Evolutionary conservation across 352 stramenopile genomes (phyloP).

Genomic region (Pythium rishiriense): DNA sequence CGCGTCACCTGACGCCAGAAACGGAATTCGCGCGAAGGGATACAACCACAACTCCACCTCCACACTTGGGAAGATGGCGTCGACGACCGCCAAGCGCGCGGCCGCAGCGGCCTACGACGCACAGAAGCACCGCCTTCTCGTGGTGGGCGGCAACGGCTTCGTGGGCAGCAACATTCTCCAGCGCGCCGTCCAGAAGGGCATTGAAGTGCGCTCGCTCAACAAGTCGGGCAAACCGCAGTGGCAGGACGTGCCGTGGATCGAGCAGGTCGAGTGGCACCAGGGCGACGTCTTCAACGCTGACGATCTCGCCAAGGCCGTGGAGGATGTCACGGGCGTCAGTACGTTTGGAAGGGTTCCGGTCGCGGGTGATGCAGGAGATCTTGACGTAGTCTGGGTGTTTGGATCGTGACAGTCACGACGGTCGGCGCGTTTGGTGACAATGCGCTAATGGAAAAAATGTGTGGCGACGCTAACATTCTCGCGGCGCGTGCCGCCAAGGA

Average conservation of each 20-base stretch:
- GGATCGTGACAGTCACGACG: conserved; percentile 63
- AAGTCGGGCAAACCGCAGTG: conserved; percentile 79
- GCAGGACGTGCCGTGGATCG: conserved; percentile 76
- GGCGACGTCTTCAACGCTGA: conserved; percentile 81
- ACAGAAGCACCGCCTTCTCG: conserved; percentile 75
- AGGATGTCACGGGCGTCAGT: conserved; percentile 82
- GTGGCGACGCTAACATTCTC: conserved; percentile 86
- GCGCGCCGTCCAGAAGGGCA: conserved; percentile 84
- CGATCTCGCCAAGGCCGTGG: conserved; percentile 64
- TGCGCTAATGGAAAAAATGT: conserved; percentile 89
- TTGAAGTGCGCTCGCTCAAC: conserved; percentile 86
- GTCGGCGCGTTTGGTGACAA: conserved; percentile 88
- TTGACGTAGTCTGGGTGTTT: background rate
- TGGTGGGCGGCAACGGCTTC: conserved; percentile 90
- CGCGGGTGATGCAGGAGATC: background rate
- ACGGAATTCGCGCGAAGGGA: conserved; percentile 21
- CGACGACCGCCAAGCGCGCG: conserved; percentile 14
- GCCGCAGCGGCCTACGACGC: conserved; percentile 42
- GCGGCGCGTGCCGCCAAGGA: conserved; percentile 73
- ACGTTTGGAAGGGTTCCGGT: conserved; percentile 23
- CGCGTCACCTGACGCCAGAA: conserved; percentile 14
- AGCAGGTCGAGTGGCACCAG: conserved; percentile 87
- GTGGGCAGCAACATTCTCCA: conserved; percentile 91
- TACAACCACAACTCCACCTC: background rate
- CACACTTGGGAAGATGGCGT: background rate